phyloP scores from a whole-genome alignment of 306 rosid species.

The Aeschynomene evenia region DNA sequence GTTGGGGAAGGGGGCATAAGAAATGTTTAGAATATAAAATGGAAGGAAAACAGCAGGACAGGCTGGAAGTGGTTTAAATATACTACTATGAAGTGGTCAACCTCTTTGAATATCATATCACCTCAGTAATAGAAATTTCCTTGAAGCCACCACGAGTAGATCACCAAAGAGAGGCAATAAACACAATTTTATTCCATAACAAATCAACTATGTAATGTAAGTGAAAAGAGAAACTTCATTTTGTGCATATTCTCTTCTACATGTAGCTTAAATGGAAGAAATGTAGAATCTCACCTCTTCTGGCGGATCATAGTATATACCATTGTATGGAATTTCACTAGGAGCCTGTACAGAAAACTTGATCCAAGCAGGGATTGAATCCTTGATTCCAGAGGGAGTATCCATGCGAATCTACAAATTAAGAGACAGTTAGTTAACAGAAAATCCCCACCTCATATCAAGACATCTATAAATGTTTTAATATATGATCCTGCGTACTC shows the following conservation, averaged over 20 bases:
- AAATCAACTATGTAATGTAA: not conserved
- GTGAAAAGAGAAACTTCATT: constrained; percentile 9
- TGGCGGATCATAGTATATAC: constrained; percentile 96
- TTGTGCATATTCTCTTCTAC: not conserved
- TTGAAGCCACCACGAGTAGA: constrained; percentile 22
- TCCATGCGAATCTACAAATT: constrained; percentile 81
- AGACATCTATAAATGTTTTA: constrained; percentile 21
- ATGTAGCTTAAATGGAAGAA: constrained; percentile 18
- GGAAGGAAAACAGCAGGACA: not conserved
- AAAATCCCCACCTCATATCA: constrained; percentile 20
- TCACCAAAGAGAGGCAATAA: constrained; percentile 2
- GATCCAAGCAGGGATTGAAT: constrained; percentile 98
- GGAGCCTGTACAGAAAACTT: constrained; percentile 95
- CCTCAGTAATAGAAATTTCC: not conserved
- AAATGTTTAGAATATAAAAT: not conserved
- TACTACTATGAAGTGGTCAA: constrained; percentile 3
- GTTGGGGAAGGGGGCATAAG: not conserved
- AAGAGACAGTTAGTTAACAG: constrained; percentile 20
- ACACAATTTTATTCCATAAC: not conserved
- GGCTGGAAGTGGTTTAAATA: not conserved
- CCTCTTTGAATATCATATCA: not conserved
- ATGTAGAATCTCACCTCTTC: constrained; percentile 69
- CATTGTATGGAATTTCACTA: constrained; percentile 85
- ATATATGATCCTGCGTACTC: not conserved
- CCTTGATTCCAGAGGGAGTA: constrained; percentile 94